These are phyloP conservation scores for Pythium myriotylum DNA, from an alignment of 352 stramenopile species.

Conservation along the genomic window DNA sequence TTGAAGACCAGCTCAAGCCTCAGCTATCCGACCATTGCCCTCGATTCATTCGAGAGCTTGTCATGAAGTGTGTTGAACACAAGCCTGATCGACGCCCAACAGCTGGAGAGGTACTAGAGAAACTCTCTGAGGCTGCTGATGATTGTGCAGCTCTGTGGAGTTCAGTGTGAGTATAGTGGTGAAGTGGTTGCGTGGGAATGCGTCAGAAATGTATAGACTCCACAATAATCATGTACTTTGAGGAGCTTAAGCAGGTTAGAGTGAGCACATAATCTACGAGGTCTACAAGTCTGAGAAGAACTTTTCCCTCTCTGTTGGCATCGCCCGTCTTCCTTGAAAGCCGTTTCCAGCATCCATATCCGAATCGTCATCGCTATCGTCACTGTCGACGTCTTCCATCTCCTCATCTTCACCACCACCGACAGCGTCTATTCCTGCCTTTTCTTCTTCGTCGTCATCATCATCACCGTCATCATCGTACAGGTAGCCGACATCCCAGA, in stretches of 20 bases:
- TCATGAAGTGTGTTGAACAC: constrained; percentile 37
- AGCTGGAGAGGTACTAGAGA: constrained; percentile 31
- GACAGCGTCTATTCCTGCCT: constrained; percentile 21
- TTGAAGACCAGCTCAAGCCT: constrained; percentile 34
- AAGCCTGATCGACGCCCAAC: constrained; percentile 38
- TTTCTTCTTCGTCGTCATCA: constrained; percentile 54
- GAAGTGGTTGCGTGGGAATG: background rate
- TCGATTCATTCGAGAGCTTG: constrained; percentile 41
- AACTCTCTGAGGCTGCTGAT: constrained; percentile 23
- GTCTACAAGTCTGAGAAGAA: constrained; percentile 87
- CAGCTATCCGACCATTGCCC: constrained; percentile 39
- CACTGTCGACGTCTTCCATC: constrained; percentile 88
- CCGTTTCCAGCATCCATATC: constrained; percentile 36
- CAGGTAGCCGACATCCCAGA: constrained; percentile 95
- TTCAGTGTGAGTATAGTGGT: constrained; percentile 2
- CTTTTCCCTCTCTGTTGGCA: constrained; percentile 72
- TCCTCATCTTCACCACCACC: constrained; percentile 43
- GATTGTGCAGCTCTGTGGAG: constrained; percentile 25
- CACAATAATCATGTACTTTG: background rate
- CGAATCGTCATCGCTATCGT: constrained; percentile 68
- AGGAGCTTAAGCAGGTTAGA: background rate
- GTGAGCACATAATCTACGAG: constrained; percentile 1
- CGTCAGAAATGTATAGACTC: background rate
- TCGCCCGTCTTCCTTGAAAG: constrained; percentile 44
- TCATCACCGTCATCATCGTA: constrained; percentile 88